These are phyloP conservation scores for Kwoniella sp. DNA, from an alignment of 768 basidiomycete species.

Conservation along the genomic window DNA sequence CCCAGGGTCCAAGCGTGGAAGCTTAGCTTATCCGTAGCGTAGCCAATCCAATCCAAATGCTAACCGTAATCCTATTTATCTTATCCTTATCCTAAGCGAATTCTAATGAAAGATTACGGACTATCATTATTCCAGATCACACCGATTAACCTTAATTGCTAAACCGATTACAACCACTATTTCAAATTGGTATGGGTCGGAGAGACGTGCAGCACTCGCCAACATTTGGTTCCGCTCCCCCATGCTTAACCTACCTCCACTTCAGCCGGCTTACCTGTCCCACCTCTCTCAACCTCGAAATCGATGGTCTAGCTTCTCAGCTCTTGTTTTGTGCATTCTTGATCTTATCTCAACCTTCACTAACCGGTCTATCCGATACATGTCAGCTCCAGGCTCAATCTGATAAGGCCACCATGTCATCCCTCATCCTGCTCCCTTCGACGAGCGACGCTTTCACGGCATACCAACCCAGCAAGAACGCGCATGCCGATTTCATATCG, in stretches of 20 bases:
- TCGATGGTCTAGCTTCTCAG: too few species aligned
- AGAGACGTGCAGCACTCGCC: too few species aligned
- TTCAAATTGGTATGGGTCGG: too few species aligned
- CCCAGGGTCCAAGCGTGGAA: neutral
- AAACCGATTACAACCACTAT: neutral
- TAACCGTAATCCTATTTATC: too few species aligned
- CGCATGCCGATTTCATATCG: constrained; percentile 40
- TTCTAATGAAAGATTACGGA: neutral
- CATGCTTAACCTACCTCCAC: neutral
- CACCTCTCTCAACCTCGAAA: neutral
- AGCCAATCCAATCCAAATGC: neutral
- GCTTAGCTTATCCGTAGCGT: neutral
- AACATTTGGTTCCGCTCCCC: too few species aligned
- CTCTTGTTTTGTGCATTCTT: too few species aligned
- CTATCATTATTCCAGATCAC: neutral
- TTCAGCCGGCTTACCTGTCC: neutral
- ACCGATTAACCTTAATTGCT: neutral
- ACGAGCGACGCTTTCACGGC: constrained; percentile 31
- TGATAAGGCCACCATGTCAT: constrained; percentile 20
- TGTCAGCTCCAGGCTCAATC: too few species aligned
- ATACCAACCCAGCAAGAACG: constrained; percentile 40
- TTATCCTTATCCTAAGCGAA: too few species aligned
- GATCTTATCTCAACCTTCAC: too few species aligned
- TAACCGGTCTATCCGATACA: too few species aligned
- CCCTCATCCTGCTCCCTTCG: constrained; percentile 21